Base-by-base conservation (phyloP, 2,329 filamentous ascomycete species). In the Penicillium verrucosum region DNA sequence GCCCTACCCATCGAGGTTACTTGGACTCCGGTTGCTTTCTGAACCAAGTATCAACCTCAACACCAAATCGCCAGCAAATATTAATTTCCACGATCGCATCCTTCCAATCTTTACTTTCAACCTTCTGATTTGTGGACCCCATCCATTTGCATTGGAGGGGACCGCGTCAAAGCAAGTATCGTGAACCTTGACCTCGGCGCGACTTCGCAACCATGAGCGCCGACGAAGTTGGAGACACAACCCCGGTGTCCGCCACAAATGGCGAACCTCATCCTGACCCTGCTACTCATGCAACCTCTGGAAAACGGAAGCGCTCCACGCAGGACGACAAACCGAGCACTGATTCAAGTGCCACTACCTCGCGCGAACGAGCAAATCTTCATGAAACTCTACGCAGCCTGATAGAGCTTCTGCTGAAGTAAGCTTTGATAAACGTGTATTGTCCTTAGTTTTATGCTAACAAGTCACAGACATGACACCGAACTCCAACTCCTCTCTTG, bases 401-500 rank as follows among this genome's bases (percentile, higher is more conserved):
- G 9, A 60, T 75, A 34, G 66, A 69, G 25, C 70, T 66, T 18
- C 46, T 66, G 67, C 25, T 64, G 63, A 56, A 71, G 65, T 67
- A 68, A 69, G 74, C 70, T 56, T 57, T 27, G 12, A 14, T 44
- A 0, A 16, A 18, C 16, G 7, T 41, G 18, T 21, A 21, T 21
- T 1, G 54, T 34, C 40, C 37, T 48, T 43, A 30, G n/a, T 56
- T 23, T 36, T 14, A 7, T 52, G 54, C 62, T 73, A 55, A 73
- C 61, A 47, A 57, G 46, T 57, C 49, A 12, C 55, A 79, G 77
- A 55, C 71, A 75, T 60, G 76, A 78, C 60, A 66, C 72, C n/a
- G 74, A 75, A 44, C 71, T 77, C n/a, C 72, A 73, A 30, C 68
- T 78, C 48, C 68, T 79, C 14, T 73, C 73, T 49, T 73, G 70